Evolutionary conservation across 225 moss, liverwort and hornwort genomes (phyloP).

Genomic region (Pseudisothecium myosuroides): DNA sequence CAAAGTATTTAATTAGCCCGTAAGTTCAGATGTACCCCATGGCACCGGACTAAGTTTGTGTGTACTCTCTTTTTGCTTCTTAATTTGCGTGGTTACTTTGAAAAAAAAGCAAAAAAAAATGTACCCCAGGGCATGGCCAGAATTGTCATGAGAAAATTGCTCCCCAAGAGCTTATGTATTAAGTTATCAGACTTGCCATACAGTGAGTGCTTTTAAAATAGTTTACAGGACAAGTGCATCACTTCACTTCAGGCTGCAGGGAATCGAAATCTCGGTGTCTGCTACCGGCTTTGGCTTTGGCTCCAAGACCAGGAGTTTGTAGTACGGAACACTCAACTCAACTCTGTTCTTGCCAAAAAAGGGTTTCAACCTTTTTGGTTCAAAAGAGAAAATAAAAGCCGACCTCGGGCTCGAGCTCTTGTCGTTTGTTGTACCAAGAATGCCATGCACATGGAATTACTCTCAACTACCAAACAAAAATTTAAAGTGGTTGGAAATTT

Average conservation of each 20-base stretch:
- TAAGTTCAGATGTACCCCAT: too few species aligned
- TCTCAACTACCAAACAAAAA: background rate
- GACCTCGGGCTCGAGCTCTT: background rate
- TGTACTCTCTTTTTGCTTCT: too few species aligned
- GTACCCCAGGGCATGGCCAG: too few species aligned
- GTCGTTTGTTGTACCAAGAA: background rate
- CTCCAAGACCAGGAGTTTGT: background rate
- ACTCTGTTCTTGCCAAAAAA: background rate
- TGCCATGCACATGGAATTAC: background rate
- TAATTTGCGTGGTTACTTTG: too few species aligned
- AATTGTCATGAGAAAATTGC: background rate
- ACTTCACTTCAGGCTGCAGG: background rate
- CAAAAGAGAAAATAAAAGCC: background rate
- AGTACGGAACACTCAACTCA: background rate
- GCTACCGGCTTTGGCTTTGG: background rate
- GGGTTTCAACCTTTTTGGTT: too few species aligned
- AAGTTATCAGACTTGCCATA: background rate
- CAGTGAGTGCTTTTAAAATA: background rate
- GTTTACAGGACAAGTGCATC: background rate
- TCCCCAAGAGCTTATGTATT: background rate
- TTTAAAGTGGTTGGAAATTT: background rate
- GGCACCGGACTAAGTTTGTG: too few species aligned
- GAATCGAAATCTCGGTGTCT: background rate
- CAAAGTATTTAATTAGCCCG: background rate
- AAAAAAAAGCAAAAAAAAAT: too few species aligned